Percentiles rank a stretch among this genome's conserved stretches.
Evolutionary conservation across 1,284 basidiomycete genomes (phyloP).

Genomic region (Salmacisia buchloeana): DNA sequence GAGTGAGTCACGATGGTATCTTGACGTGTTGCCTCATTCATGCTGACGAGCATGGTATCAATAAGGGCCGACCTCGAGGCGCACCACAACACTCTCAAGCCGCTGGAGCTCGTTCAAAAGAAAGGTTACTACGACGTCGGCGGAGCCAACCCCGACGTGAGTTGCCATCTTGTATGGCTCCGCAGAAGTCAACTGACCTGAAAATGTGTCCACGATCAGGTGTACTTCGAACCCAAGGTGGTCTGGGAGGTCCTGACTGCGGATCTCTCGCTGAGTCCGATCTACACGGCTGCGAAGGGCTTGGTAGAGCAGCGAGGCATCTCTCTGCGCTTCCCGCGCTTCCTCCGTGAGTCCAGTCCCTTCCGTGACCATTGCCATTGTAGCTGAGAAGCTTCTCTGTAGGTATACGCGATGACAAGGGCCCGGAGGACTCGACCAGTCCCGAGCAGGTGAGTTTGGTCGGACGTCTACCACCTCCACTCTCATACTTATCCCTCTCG

Average conservation of each 20-base stretch:
- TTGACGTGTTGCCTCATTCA: neutral
- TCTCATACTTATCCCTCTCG: slow-evolving; percentile 10
- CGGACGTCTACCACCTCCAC: neutral
- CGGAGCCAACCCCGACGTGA: slow-evolving; percentile 43
- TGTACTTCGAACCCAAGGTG: slow-evolving; percentile 53
- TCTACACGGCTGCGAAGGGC: slow-evolving; percentile 95
- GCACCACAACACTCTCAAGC: slow-evolving; percentile 77
- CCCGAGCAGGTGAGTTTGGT: slow-evolving; percentile 69
- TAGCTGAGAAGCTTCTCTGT: neutral
- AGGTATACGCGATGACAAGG: slow-evolving; percentile 80
- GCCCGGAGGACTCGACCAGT: slow-evolving; percentile 80
- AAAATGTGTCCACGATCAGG: slow-evolving; percentile 7
- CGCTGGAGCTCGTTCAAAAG: slow-evolving; percentile 64
- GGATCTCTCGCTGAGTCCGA: slow-evolving; percentile 88
- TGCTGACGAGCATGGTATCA: neutral
- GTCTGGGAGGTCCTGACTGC: slow-evolving; percentile 99
- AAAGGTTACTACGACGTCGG: slow-evolving; percentile 61
- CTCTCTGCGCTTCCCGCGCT: slow-evolving; percentile 90
- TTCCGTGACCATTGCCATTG: neutral
- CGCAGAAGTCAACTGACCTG: neutral
- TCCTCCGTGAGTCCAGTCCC: slow-evolving; percentile 59
- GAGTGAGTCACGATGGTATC: slow-evolving; percentile 56
- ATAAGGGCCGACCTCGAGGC: slow-evolving; percentile 63
- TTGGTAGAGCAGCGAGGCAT: slow-evolving; percentile 58
- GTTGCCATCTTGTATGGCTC: neutral